Conservation (phyloP, 73 alveolate species). For the Tetrahymena borealis region DNA sequence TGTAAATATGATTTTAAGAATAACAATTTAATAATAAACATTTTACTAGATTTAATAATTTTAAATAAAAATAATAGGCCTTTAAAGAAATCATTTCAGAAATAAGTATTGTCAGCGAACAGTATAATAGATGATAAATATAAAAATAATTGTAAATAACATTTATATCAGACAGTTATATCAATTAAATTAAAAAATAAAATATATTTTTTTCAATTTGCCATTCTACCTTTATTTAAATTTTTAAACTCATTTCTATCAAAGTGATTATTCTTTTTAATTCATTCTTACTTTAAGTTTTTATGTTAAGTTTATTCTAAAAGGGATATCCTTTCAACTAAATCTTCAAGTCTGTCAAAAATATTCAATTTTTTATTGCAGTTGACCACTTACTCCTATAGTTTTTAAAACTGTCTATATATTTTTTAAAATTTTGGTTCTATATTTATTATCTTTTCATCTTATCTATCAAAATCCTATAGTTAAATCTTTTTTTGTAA, state of each 20-base stretch:
- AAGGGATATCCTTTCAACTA: not conserved
- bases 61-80: not conserved
- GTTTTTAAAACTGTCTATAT: not conserved
- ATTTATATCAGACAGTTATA: not conserved
- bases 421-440: not conserved
- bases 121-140: not conserved
- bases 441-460: not conserved
- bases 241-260: not conserved
- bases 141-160: not conserved
- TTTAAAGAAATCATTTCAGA: not conserved
- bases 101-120: not conserved
- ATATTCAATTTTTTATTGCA: not conserved
- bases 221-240: not conserved
- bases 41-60: no score
- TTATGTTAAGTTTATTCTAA: not conserved
- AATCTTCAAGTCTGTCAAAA: not conserved
- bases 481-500: not conserved
- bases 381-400: not conserved
- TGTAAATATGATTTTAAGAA: not conserved
- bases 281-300: no score
- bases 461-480: not conserved
- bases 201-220: not conserved
- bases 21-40: no score
- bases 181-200: not conserved
- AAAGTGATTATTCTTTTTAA: not conserved